phyloP scores from a whole-genome alignment of 371 early-diverging fungal genomes.

The Choanephora cucurbitarum region DNA sequence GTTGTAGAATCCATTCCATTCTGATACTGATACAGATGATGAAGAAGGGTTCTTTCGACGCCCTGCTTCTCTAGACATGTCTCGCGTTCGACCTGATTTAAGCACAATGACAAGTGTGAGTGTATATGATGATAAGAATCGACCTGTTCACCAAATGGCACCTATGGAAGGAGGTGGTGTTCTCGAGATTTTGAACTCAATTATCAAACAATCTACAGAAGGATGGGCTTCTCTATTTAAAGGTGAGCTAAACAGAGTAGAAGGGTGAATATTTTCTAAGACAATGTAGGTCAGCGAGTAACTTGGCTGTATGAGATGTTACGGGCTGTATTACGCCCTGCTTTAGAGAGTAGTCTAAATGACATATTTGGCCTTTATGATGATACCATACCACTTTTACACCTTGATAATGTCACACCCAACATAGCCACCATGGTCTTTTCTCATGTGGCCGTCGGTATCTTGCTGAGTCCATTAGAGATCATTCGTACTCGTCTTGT shows the following conservation, averaged over 20 bases:
- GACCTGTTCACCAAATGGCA: conserved; percentile 63
- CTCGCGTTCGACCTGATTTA: conserved; percentile 16
- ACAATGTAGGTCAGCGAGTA: conserved; percentile 74
- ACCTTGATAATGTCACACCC: conserved; percentile 62
- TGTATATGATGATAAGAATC: conserved; percentile 57
- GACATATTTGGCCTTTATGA: conserved; percentile 80
- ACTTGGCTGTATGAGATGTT: conserved; percentile 76
- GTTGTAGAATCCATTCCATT: conserved; percentile 15
- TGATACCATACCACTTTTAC: conserved; percentile 71
- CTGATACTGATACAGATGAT: conserved; percentile 25
- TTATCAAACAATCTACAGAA: conserved; percentile 65
- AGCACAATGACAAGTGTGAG: conserved; percentile 33
- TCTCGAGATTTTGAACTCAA: conserved; percentile 48
- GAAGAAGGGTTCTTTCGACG: conserved; percentile 38
- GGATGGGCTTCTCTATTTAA: conserved; percentile 67
- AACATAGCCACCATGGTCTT: conserved; percentile 70
- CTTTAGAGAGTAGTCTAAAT: conserved; percentile 71
- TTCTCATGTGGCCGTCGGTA: conserved; percentile 68
- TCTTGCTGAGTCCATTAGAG: conserved; percentile 77
- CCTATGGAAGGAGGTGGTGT: conserved; percentile 65
- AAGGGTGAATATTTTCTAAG: too few species aligned
- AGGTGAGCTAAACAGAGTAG: conserved; percentile 38
- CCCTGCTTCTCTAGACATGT: conserved; percentile 24
- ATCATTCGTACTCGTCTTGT: conserved; percentile 72
- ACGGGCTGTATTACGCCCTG: conserved; percentile 70